Percentiles rank a stretch among this genome's conserved stretches.
Conservation (phyloP, 164 flowering plant species). For the Nymphaea colorata region DNA sequence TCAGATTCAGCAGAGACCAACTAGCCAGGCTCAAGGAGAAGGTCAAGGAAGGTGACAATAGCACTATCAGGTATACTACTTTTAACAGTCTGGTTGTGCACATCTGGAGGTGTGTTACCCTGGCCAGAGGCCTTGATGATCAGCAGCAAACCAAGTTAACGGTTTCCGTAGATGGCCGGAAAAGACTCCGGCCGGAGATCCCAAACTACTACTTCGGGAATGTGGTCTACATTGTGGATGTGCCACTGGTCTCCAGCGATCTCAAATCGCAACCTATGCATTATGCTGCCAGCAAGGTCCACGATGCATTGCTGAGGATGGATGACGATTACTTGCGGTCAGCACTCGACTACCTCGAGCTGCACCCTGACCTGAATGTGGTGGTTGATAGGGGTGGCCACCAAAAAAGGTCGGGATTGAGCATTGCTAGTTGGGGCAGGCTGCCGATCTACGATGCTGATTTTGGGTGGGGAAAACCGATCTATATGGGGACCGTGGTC, state of each 20-base stretch:
- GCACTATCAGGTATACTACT: constrained; percentile 3
- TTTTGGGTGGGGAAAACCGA: constrained; percentile 28
- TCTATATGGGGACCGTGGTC: constrained; percentile 15
- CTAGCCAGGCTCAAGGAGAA: constrained; percentile 9
- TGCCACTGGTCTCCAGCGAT: constrained; percentile 7
- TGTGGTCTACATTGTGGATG: constrained; percentile 9
- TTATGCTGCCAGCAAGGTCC: constrained; percentile 9
- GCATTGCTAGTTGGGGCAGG: too few relatives aligned
- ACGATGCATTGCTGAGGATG: constrained; percentile 7
- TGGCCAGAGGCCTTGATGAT: constrained; percentile 12
- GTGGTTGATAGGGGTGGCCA: too few relatives aligned
- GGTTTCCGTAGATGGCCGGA: constrained; percentile 13
- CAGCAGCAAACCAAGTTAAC: constrained; percentile 12
- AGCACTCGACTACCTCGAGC: constrained; percentile 18
- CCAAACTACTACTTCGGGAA: constrained; percentile 17
- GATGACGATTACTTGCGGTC: constrained; percentile 20
- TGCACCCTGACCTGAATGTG: too few relatives aligned
- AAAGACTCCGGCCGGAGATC: constrained; percentile 13
- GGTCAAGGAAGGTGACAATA: background rate
- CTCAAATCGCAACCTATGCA: constrained; percentile 4
- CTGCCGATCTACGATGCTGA: constrained; percentile 4
- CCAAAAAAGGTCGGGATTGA: too few relatives aligned
- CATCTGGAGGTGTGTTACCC: constrained; percentile 17
- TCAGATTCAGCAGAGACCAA: constrained; percentile 12
- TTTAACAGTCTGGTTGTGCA: constrained; percentile 15